Conservation (phyloP, 306 rosid species). For the Alnus glutinosa region DNA sequence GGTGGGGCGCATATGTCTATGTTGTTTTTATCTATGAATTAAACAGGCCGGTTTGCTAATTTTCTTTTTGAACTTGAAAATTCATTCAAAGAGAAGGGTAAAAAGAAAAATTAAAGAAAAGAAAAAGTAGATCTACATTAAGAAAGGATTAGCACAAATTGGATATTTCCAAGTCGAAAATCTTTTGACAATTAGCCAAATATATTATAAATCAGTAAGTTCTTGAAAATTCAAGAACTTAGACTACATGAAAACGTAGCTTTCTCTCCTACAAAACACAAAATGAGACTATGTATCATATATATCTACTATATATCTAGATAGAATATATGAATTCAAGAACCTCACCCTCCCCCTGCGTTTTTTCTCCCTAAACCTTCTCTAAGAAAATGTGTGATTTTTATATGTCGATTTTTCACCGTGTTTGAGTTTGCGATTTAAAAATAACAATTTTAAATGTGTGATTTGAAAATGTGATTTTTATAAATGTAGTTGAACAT, state of each 20-base stretch:
- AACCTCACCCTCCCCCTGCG: no score
- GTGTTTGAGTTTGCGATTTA: no score
- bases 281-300: no score
- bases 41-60: not conserved
- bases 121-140: not conserved
- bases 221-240: slow-evolving; percentile 15
- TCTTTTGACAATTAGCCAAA: no score
- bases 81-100: not conserved
- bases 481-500: no score
- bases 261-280: slow-evolving; percentile 2
- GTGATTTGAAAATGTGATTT: no score
- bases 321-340: no score
- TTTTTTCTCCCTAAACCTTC: no score
- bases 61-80: not conserved
- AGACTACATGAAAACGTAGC: slow-evolving; percentile 14
- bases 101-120: not conserved
- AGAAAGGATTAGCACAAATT: slow-evolving; percentile 6
- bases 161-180: not conserved
- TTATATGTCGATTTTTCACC: no score
- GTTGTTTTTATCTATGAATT: slow-evolving; percentile 18
- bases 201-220: not conserved
- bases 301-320: no score
- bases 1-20: slow-evolving; percentile 19
- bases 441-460: no score
- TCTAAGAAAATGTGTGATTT: no score